phyloP scores from a whole-genome alignment of 2,329 filamentous ascomycete species.

The Akanthomyces dipterigenus region DNA sequence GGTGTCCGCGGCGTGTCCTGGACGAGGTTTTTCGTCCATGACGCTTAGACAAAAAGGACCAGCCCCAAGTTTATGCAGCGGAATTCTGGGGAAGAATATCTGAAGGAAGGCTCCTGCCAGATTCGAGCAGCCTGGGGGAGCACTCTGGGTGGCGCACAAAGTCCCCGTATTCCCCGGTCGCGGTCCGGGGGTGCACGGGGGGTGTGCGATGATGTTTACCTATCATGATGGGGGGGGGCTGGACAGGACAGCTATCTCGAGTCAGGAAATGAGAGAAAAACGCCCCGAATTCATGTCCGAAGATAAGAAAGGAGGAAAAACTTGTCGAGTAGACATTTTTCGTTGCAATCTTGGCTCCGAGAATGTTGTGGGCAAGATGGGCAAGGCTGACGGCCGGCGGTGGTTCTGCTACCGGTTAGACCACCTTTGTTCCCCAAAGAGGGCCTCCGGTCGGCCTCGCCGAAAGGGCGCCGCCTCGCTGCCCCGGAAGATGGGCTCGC shows the following conservation, averaged over 20 bases:
- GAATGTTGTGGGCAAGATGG: too few species aligned
- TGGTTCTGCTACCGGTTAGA: too few species aligned
- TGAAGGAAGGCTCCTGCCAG: neutral
- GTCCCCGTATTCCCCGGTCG: neutral
- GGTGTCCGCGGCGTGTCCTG: neutral
- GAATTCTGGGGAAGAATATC: neutral
- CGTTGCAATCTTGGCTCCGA: too few species aligned
- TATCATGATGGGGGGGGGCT: neutral
- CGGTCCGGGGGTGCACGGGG: neutral
- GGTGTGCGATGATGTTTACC: neutral
- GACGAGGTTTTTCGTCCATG: neutral
- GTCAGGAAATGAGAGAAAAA: neutral
- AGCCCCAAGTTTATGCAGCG: neutral
- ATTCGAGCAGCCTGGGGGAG: neutral
- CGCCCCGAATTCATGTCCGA: too few species aligned
- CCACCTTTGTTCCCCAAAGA: neutral
- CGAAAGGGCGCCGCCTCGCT: slow-evolving; percentile 1
- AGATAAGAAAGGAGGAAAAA: too few species aligned
- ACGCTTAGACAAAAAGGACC: neutral
- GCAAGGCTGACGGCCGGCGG: too few species aligned
- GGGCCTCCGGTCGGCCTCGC: neutral
- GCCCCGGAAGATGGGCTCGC: neutral
- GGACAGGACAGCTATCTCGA: neutral
- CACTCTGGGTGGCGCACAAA: neutral
- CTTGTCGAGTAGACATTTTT: too few species aligned